These are phyloP conservation scores for Irpex sp. DNA, from an alignment of 1,284 basidiomycete genomes.

Conservation along the genomic window DNA sequence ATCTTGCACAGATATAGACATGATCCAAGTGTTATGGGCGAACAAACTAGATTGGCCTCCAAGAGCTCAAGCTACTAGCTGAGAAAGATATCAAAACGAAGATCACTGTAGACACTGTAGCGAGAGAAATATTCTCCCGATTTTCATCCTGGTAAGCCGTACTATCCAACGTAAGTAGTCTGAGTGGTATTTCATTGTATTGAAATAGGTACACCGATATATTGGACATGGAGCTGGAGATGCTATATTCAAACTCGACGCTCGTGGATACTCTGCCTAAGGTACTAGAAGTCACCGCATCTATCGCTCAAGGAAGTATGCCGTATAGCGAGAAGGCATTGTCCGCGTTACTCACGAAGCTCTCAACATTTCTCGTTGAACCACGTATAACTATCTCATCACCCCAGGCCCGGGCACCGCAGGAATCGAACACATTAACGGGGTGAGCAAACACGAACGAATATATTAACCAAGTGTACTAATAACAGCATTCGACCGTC, in stretches of 20 bases:
- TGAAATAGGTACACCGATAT: constrained; percentile 8
- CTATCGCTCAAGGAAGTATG: neutral
- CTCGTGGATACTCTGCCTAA: neutral
- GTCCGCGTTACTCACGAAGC: neutral
- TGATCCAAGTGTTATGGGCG: neutral
- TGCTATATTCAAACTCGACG: neutral
- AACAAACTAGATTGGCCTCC: constrained; percentile 8
- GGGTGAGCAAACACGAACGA: too few relatives aligned
- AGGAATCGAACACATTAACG: too few relatives aligned
- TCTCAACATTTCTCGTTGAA: neutral
- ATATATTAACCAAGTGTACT: too few relatives aligned
- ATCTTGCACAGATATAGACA: neutral
- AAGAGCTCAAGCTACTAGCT: constrained; percentile 7
- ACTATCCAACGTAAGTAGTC: neutral
- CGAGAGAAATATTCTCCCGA: constrained; percentile 11
- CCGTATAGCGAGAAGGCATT: neutral
- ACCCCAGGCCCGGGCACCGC: too few relatives aligned
- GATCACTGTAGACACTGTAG: neutral
- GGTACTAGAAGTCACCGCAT: neutral
- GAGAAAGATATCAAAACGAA: neutral
- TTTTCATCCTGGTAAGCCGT: constrained; percentile 12
- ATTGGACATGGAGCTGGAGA: constrained; percentile 5
- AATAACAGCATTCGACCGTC: too few relatives aligned
- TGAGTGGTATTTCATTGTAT: neutral
- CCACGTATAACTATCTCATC: too few relatives aligned